Evolutionary conservation across 306 rosid genomes (phyloP).

Genomic region (Prunus mira): DNA sequence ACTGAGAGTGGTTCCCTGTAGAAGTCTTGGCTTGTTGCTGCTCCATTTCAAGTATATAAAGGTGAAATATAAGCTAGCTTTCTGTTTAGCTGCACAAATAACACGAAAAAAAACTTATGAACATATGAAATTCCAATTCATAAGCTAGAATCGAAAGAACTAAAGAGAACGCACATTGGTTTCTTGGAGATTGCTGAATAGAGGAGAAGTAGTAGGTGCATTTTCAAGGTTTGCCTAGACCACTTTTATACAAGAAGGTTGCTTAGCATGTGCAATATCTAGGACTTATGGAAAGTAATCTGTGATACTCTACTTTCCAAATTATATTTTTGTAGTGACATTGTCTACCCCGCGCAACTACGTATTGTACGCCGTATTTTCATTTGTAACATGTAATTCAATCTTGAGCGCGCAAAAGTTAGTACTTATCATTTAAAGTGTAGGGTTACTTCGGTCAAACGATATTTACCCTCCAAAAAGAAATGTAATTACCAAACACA

Average conservation of each 20-base stretch:
- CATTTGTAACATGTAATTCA: background rate
- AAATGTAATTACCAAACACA: background rate
- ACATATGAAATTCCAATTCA: background rate
- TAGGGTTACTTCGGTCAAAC: background rate
- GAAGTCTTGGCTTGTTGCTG: background rate
- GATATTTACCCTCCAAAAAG: background rate
- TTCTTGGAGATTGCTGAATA: background rate
- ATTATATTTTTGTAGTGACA: background rate
- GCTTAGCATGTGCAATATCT: background rate
- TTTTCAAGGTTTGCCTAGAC: background rate
- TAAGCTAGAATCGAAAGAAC: background rate
- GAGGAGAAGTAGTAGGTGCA: constrained; percentile 1
- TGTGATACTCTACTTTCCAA: background rate
- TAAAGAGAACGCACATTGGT: background rate
- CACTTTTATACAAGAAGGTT: background rate
- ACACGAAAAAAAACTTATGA: background rate
- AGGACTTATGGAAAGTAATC: background rate
- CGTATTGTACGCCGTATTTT: rapidly evolving
- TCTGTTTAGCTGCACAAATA: constrained; percentile 1
- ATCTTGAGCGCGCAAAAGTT: too few relatives aligned
- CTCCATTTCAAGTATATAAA: background rate
- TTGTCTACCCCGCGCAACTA: background rate
- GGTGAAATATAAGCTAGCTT: background rate
- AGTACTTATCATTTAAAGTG: background rate
- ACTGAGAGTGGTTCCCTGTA: background rate